Base-by-base conservation (phyloP, 1,139 yeast genomes). In the Arxiozyma telluris region DNA sequence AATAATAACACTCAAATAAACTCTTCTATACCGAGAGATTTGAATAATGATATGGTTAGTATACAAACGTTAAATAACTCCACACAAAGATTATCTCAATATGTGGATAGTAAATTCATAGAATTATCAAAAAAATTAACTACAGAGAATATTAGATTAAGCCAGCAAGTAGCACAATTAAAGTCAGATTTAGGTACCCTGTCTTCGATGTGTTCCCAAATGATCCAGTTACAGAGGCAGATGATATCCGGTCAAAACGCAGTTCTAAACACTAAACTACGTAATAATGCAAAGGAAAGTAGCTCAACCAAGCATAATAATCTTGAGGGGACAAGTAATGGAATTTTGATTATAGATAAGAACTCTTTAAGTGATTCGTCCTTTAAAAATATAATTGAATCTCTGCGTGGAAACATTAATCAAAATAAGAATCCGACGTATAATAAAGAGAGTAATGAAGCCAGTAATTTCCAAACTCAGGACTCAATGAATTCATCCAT, bases 61-160 rank as follows among this genome's bases (percentile, higher is more conserved):
- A 41, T 34, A 17, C 43, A 50, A 30, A 45, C 46, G 6, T 25
- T 44, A 11, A 47, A 30, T 21, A 46, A 51, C 17, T 44, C 34
- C 9, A 43, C 34, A 21, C 23, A 18, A 5, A 38, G n/a, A 30
- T 34, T 53, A 12, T 44, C 55, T 21, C 38, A 56, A 49, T 44
- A 57, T 38, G 52, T 65, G 30, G 69, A 64, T 44, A 56, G 57
- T 1, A 57, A 60, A 45, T 64, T 64, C 50, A 44, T 60, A 20
- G 61, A 61, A 39, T 53, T 66, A n/a, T 64, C 68, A 4, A 59
- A 60, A 50, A 59, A 64, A 43, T 56, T 64, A 41, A 64, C 67
- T 1, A 60, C 65, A 2, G 69, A 67, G 52, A 67, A 66, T 55
- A 58, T 64, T 17, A 58, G 67, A 49, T 52, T 67, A 38, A 61